Percentiles rank a stretch among this genome's conserved stretches.
These are phyloP conservation scores for Cladorrhinum sp. DNA, from an alignment of 2,329 filamentous ascomycete genomes.

Conservation along the genomic window DNA sequence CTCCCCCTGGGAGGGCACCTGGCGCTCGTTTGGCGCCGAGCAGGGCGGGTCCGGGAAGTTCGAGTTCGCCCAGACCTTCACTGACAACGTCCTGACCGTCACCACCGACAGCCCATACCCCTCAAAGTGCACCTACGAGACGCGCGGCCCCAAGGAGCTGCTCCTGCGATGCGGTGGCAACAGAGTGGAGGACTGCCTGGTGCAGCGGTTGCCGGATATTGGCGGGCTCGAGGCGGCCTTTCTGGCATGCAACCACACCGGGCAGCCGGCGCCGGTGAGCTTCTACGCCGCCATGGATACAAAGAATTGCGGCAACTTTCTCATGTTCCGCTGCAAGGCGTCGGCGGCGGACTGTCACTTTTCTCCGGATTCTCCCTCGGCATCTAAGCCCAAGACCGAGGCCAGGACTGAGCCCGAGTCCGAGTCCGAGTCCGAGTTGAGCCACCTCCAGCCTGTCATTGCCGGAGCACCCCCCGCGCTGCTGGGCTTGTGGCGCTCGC, in stretches of 20 bases:
- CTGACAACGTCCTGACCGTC: constrained; percentile 1
- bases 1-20: constrained; percentile 5
- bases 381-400: constrained; percentile 1
- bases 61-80: constrained; percentile 9
- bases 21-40: constrained; percentile 8
- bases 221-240: constrained; percentile 4
- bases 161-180: not conserved
- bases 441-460: constrained; percentile 4
- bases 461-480: constrained; percentile 6
- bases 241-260: constrained; percentile 6
- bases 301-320: not conserved
- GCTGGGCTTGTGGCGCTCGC: constrained; percentile 4
- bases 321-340: constrained; percentile 7
- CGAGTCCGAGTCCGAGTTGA: not conserved
- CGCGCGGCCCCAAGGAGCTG: constrained; percentile 4
- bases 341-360: constrained; percentile 3
- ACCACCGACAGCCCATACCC: constrained; percentile 8
- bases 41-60: constrained; percentile 5
- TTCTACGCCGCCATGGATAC: constrained; percentile 8
- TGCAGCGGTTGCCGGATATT: constrained; percentile 7
- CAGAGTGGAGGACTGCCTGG: constrained; percentile 1
- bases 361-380: constrained; percentile 2
- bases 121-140: constrained; percentile 1
- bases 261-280: constrained; percentile 4
- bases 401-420: not conserved